Evolutionary conservation across 2,329 filamentous ascomycete genomes (phyloP).

Genomic region (Phoma sp.): DNA sequence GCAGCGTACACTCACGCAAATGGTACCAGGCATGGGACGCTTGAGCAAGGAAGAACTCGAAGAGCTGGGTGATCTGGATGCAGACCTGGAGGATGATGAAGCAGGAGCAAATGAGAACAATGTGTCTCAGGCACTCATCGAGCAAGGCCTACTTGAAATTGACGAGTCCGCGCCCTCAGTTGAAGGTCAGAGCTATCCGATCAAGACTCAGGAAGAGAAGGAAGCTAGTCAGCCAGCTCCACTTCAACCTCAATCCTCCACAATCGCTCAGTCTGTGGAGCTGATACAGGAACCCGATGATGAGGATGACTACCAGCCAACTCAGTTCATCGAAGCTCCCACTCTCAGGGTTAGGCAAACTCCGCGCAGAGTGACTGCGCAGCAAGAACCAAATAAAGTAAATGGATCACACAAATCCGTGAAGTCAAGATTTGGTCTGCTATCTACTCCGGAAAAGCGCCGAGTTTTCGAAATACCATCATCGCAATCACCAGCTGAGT

Average conservation of each 20-base stretch:
- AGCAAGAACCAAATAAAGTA: background rate
- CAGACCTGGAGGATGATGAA: slow-evolving; percentile 19
- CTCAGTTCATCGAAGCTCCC: slow-evolving; percentile 35
- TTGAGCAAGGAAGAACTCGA: slow-evolving; percentile 17
- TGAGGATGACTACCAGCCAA: slow-evolving; percentile 36
- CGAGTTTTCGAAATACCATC: slow-evolving; percentile 41
- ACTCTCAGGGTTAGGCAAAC: slow-evolving; percentile 18
- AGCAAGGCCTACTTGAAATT: slow-evolving; percentile 19
- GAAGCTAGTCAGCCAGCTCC: background rate
- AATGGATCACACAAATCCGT: background rate
- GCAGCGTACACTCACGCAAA: slow-evolving; percentile 45
- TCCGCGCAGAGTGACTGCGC: slow-evolving; percentile 5
- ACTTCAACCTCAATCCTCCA: background rate
- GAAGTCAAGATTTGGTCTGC: slow-evolving; percentile 34
- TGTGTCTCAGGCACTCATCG: slow-evolving; percentile 25
- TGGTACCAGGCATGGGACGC: slow-evolving; percentile 36
- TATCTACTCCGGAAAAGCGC: slow-evolving; percentile 43
- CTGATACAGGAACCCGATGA: slow-evolving; percentile 13
- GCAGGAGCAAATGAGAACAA: slow-evolving; percentile 18
- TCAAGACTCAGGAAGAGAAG: background rate
- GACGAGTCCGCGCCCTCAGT: background rate
- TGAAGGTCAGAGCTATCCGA: background rate
- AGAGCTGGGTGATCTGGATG: slow-evolving; percentile 23
- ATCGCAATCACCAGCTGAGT: slow-evolving; percentile 44
- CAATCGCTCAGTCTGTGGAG: background rate